These are phyloP conservation scores for Athelia sp. DNA, from an alignment of 1,284 basidiomycete species.

Conservation along the genomic window DNA sequence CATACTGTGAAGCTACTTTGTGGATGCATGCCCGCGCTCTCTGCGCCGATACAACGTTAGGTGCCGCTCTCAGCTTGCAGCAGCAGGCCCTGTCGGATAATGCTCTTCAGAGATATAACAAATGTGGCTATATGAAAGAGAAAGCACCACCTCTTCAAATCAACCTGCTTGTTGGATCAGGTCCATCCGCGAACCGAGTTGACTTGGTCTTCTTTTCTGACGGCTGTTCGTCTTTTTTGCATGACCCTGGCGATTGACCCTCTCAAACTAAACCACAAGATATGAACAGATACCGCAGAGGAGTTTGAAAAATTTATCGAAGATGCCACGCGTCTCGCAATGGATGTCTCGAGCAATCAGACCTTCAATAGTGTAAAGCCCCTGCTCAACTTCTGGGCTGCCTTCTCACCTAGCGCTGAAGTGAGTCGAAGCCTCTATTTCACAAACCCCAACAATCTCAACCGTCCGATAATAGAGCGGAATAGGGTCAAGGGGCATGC, in stretches of 20 bases:
- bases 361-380: constrained; percentile 76
- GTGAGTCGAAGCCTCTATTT: constrained; percentile 29
- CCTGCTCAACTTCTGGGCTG: constrained; percentile 79
- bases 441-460: too few relatives aligned
- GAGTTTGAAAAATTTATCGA: constrained; percentile 66
- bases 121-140: too few relatives aligned
- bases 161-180: constrained; percentile 56
- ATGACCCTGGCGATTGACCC: too few relatives aligned
- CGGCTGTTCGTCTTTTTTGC: constrained; percentile 55
- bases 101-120: too few relatives aligned
- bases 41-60: background rate
- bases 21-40: background rate
- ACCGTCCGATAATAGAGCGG: constrained; percentile 50
- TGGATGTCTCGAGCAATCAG: constrained; percentile 68
- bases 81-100: background rate
- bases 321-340: constrained; percentile 63
- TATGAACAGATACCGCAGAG: constrained; percentile 45
- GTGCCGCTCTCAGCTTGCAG: background rate
- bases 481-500: constrained; percentile 63
- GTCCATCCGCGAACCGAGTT: constrained; percentile 58
- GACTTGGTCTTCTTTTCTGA: constrained; percentile 81
- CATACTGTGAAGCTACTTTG: background rate
- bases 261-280: too few relatives aligned
- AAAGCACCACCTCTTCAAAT: constrained; percentile 45
- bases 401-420: constrained; percentile 71